Conservation (phyloP, 306 rosid species). For the Ormosia semicastrata region DNA sequence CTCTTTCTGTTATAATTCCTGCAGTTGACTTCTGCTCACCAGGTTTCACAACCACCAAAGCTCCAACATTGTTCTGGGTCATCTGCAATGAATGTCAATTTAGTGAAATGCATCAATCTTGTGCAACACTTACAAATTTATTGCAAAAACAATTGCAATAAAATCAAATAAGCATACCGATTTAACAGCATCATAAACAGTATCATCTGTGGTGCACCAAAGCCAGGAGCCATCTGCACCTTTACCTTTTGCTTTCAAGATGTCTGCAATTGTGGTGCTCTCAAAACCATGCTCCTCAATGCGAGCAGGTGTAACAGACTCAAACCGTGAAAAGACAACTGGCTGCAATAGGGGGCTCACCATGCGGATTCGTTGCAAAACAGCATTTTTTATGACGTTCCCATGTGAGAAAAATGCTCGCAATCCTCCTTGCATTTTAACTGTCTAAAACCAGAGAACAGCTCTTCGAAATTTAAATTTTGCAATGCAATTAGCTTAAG, state of each 20-base stretch:
- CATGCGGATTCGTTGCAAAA: constrained; percentile 72
- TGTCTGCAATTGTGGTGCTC: constrained; percentile 83
- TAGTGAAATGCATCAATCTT: constrained; percentile 1
- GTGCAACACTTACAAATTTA: not conserved
- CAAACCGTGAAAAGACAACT: constrained; percentile 54
- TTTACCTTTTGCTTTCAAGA: constrained; percentile 78
- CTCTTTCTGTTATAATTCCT: constrained; percentile 98
- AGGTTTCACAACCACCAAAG: constrained; percentile 92
- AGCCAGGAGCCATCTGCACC: constrained; percentile 99
- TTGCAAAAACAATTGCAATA: not conserved
- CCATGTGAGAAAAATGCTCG: constrained; percentile 63
- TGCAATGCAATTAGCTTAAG: not conserved
- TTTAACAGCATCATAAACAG: constrained; percentile 95
- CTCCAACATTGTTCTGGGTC: constrained; percentile 98
- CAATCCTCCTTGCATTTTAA: constrained; percentile 81
- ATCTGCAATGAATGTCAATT: constrained; percentile 51
- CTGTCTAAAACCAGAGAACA: constrained; percentile 36
- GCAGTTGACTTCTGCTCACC: constrained; percentile 69
- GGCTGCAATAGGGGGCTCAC: constrained; percentile 80
- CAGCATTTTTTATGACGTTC: constrained; percentile 62
- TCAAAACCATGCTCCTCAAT: constrained; percentile 98
- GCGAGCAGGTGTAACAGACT: constrained; percentile 55
- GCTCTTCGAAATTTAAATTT: constrained; percentile 5
- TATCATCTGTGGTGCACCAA: constrained; percentile 92
- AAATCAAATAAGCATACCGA: constrained; percentile 63